Evolutionary conservation across 441 rosid species (phyloP), one percentile per base, ranked within the genome.

Genomic region (Eutrema salsugineum): DNA sequence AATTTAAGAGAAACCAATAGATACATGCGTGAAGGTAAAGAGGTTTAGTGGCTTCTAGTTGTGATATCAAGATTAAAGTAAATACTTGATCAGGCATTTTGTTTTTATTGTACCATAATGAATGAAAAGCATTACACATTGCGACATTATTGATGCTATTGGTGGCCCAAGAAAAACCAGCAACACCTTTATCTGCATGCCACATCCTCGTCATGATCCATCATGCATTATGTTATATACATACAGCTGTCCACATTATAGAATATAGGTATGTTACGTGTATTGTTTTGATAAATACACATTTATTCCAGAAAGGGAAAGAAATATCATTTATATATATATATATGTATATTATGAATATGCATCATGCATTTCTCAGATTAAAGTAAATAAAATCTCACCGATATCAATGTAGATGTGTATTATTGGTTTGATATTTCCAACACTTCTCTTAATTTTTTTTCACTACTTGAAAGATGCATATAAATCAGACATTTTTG

Each of bases 181-280:
- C 63, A 19, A 57, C 5, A n/a, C 61, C 56, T 66, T 66, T 73
- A 40, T 66, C 47, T 63, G 70, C 65, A 72, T 73, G 72, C 22
- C 78, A 73, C 78, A 66, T 66, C 22, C 63, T 73, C 47, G 39
- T 59, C 72, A 58, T 66, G 54, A 73, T 66, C 77, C 67, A 73
- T 55, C 40, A 54, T 30, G 72, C 53, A 66, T 65, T 48, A 57
- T 73, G 72, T 66, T 66, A 61, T 58, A 40, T 32, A 14, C 47
- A 39, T 66, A 58, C 66, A 73, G 77, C 71, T 73, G 72, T 56
- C 54, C 42, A 36, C 54, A 55, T 42, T 63, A 35, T 64, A 44
- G 71, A 64, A 72, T 72, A 55, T 72, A 24, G 63, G 76, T 61
- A 70, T 50, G 44, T 44, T 71, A 7, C 61, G 62, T 61, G 67